phyloP scores from a whole-genome alignment of 1,139 yeast genomes.

The Pichia sp. region DNA sequence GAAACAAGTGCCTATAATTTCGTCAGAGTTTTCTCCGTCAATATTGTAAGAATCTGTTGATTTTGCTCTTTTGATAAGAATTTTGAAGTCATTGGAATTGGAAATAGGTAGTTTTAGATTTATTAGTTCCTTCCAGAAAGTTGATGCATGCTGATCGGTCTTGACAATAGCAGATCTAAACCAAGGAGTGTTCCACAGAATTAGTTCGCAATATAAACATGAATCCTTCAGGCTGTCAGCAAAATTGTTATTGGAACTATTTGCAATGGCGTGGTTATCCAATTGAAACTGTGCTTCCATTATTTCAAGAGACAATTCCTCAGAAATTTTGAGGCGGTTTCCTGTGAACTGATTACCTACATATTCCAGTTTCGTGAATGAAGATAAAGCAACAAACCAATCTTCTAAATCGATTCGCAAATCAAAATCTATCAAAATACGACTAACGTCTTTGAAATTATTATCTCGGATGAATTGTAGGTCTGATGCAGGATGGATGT shows the following conservation, averaged over 20 bases:
- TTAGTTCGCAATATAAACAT: slow-evolving; percentile 52
- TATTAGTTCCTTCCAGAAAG: slow-evolving; percentile 69
- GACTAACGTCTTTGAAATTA: slow-evolving; percentile 22
- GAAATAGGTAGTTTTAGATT: slow-evolving; percentile 52
- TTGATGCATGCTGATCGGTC: slow-evolving; percentile 41
- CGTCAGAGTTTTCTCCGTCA: slow-evolving; percentile 27
- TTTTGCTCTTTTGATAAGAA: slow-evolving; percentile 43
- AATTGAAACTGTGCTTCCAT: slow-evolving; percentile 57
- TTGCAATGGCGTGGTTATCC: neutral
- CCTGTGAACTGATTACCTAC: slow-evolving; percentile 35
- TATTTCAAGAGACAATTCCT: slow-evolving; percentile 52
- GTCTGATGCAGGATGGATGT: slow-evolving; percentile 7
- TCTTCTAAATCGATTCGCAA: slow-evolving; percentile 72
- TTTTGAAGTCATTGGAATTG: slow-evolving; percentile 47
- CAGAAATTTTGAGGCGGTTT: slow-evolving; percentile 51
- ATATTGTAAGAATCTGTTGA: slow-evolving; percentile 16
- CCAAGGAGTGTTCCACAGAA: slow-evolving; percentile 68
- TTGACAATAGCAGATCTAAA: slow-evolving; percentile 61
- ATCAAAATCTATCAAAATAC: slow-evolving; percentile 59
- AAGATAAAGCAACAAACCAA: slow-evolving; percentile 73
- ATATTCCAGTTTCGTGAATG: slow-evolving; percentile 61
- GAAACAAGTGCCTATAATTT: slow-evolving; percentile 47
- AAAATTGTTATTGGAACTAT: neutral
- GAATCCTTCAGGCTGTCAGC: slow-evolving; percentile 6
- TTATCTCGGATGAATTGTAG: slow-evolving; percentile 19